Evolutionary conservation across 768 basidiomycete genomes (phyloP).

Genomic region (Boletus vermiculosoides): DNA sequence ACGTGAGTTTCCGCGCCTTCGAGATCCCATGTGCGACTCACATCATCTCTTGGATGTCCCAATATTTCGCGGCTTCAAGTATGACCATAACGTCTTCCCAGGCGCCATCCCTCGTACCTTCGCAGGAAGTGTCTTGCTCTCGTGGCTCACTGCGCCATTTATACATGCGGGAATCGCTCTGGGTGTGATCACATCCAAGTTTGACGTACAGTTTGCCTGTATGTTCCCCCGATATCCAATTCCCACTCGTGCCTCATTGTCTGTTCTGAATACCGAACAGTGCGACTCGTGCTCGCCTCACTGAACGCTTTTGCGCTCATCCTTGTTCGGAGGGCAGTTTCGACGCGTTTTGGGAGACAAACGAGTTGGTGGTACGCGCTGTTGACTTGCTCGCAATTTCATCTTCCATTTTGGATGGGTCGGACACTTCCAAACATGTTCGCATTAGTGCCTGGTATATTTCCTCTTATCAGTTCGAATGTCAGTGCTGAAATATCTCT

Average conservation of each 20-base stretch:
- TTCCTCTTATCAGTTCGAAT: background rate
- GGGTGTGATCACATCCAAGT: constrained; percentile 51
- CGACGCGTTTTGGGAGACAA: constrained; percentile 58
- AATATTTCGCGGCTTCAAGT: constrained; percentile 44
- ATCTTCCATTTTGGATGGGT: constrained; percentile 90
- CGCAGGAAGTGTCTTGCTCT: constrained; percentile 70
- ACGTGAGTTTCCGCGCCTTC: constrained; percentile 41
- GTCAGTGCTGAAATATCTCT: background rate
- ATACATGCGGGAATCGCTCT: constrained; percentile 41
- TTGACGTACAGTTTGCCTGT: constrained; percentile 73
- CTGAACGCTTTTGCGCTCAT: constrained; percentile 62
- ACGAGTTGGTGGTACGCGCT: constrained; percentile 61
- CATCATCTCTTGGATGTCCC: background rate
- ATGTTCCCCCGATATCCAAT: constrained; percentile 23
- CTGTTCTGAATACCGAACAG: constrained; percentile 38
- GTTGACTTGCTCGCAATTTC: constrained; percentile 83
- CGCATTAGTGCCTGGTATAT: constrained; percentile 72
- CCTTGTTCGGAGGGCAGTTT: constrained; percentile 61
- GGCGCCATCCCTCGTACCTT: constrained; percentile 91
- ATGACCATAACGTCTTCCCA: constrained; percentile 86
- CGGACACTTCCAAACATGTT: constrained; percentile 95
- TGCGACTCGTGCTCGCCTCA: constrained; percentile 68
- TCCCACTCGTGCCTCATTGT: background rate
- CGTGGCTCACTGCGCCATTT: constrained; percentile 52
- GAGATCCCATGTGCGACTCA: constrained; percentile 9